phyloP scores from a whole-genome alignment of 768 basidiomycete genomes.

The Tulasnella sp. region DNA sequence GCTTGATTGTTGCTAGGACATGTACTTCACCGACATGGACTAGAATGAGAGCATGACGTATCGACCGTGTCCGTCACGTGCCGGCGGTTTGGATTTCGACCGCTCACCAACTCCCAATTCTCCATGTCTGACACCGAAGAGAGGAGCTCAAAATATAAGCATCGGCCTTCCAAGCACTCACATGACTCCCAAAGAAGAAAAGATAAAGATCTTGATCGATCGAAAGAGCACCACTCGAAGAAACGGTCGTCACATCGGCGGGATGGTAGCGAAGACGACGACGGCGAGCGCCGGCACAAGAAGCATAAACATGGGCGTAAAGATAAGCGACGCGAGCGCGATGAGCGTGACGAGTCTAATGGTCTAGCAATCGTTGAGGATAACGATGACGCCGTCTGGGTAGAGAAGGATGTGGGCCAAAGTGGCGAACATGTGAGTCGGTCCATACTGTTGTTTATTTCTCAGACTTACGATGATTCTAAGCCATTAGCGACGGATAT shows the following conservation, averaged over 20 bases:
- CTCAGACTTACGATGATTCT: slow-evolving; percentile 8
- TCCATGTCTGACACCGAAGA: slow-evolving; percentile 9
- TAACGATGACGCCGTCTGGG: slow-evolving; percentile 67
- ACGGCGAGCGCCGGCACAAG: slow-evolving; percentile 14
- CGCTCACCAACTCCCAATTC: neutral
- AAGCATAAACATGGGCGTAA: slow-evolving; percentile 22
- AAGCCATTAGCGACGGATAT: slow-evolving; percentile 61
- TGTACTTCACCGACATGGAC: too few relatives aligned
- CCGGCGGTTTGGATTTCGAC: too few relatives aligned
- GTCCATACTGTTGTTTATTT: slow-evolving; percentile 3
- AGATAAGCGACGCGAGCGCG: slow-evolving; percentile 26
- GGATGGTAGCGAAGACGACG: slow-evolving; percentile 1
- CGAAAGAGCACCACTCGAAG: neutral
- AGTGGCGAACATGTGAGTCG: slow-evolving; percentile 57
- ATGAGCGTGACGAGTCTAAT: slow-evolving; percentile 18
- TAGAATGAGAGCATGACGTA: too few relatives aligned
- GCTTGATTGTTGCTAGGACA: too few relatives aligned
- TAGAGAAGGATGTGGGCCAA: slow-evolving; percentile 74
- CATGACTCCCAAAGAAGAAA: slow-evolving; percentile 9
- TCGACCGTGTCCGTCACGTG: too few relatives aligned
- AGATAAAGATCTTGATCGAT: slow-evolving; percentile 20
- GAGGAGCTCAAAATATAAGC: slow-evolving; percentile 1
- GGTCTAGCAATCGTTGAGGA: slow-evolving; percentile 50
- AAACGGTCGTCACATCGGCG: slow-evolving; percentile 11
- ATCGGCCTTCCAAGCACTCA: slow-evolving; percentile 16